Base-by-base conservation (phyloP, 768 basidiomycete species). In the Bullera alba region DNA sequence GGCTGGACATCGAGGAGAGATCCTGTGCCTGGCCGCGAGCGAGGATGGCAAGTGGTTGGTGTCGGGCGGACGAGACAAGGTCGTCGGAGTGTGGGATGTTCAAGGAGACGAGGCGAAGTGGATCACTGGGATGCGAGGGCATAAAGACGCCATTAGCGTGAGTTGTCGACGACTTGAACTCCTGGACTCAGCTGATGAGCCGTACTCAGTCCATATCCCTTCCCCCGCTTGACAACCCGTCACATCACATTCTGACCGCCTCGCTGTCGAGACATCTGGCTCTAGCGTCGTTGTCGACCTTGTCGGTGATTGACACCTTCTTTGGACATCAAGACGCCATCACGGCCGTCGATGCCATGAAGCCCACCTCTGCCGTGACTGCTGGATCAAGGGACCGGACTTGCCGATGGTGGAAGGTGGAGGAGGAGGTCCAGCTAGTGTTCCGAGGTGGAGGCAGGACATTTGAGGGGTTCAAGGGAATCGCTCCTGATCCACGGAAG, bases 321-420 rank as follows among this genome's bases (percentile, higher is more conserved):
- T 99, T 93, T 67, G 95, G 95, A 1, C 95, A 99, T 68, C 93
- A 97, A 74, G 92, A 96, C 64, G 79, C 81, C 25, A 81, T 95
- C 25, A 75, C 86, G 15, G 76, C 79, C 3, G 63, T 99, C 4
- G 87, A 91, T 56, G 78, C 88, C 5, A 79, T 97, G 15, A 82
- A 86, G 28, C 81, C 81, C 5, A 90, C 96, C 60, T 82, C 83
- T 1, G 86, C 85, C 15, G 81, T 96, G 17, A 91, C 84, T 29
- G 85, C 85, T 4, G 95, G 93, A 17, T 87, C 83, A 0, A 78
- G 90, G 28, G 95, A 99, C 76, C 85, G 88, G 68, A 95, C 91
- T 0, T 80, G 84, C 52, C 79, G 95, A 29, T 97, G 81, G 74
- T 99, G 93, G 93, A 96, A 96, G 75, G 85, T 97, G 45, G 81